These are phyloP conservation scores for Fusarium metavorans DNA, from an alignment of 2,329 filamentous ascomycete genomes.

Conservation along the genomic window DNA sequence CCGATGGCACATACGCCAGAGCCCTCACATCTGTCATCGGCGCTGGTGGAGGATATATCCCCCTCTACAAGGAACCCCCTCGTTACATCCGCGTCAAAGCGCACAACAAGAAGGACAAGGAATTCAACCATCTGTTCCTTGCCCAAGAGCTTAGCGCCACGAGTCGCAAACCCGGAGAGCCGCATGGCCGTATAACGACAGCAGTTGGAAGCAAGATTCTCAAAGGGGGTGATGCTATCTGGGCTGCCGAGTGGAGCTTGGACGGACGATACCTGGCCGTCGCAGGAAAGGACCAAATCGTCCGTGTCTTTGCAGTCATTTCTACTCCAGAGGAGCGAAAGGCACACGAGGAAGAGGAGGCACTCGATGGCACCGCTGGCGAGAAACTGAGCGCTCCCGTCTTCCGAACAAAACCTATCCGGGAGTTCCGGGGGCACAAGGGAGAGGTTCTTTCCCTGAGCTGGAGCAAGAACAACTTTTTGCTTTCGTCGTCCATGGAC, in stretches of 20 bases:
- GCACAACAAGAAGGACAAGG: constrained; percentile 82
- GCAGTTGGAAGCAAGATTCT: constrained; percentile 56
- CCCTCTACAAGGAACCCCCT: constrained; percentile 87
- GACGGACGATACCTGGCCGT: constrained; percentile 92
- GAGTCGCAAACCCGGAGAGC: constrained; percentile 50
- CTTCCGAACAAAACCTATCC: constrained; percentile 81
- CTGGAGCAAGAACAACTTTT: constrained; percentile 99
- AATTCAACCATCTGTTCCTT: constrained; percentile 90
- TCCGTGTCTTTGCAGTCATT: constrained; percentile 91
- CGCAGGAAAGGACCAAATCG: constrained; percentile 87
- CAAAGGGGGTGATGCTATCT: constrained; percentile 76
- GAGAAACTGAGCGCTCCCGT: constrained; percentile 88
- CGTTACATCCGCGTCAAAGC: constrained; percentile 89
- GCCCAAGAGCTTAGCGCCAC: constrained; percentile 87
- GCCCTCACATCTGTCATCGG: constrained; percentile 83
- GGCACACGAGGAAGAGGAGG: constrained; percentile 75
- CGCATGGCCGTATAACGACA: constrained; percentile 48
- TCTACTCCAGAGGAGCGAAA: constrained; percentile 83
- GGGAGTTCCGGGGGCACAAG: constrained; percentile 86
- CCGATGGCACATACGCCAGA: constrained; percentile 84
- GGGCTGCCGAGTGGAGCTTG: constrained; percentile 92
- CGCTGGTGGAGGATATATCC: constrained; percentile 78
- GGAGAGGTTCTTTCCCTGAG: constrained; percentile 90
- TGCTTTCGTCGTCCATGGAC: constrained; percentile 97
- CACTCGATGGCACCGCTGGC: constrained; percentile 49